These are phyloP conservation scores for Solanum chiquidenum DNA, from an alignment of 257 asterid genomes.

Conservation along the genomic window DNA sequence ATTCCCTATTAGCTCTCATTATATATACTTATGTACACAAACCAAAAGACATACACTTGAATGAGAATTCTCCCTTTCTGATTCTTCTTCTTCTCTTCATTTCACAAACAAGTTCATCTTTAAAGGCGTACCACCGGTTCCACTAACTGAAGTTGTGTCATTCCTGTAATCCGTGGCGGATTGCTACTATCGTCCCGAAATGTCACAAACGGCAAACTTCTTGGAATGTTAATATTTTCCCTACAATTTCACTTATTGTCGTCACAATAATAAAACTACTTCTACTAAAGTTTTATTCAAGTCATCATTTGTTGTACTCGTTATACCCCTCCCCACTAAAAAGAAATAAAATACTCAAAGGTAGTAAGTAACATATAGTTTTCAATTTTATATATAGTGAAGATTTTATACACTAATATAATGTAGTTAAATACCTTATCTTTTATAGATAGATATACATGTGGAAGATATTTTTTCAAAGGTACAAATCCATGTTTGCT, in stretches of 20 bases:
- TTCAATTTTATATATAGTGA: too few relatives aligned
- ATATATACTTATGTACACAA: too few relatives aligned
- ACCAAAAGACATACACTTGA: too few relatives aligned
- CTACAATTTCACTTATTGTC: constrained; percentile 3
- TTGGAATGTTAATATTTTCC: constrained; percentile 41
- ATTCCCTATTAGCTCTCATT: too few relatives aligned
- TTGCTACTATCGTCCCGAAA: constrained; percentile 28
- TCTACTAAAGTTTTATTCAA: not conserved
- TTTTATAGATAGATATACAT: not conserved
- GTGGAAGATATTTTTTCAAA: not conserved
- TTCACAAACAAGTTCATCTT: not conserved
- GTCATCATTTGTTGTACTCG: not conserved
- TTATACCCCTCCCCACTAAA: not conserved
- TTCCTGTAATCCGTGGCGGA: constrained; percentile 39
- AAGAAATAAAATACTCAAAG: too few relatives aligned
- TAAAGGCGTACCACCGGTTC: constrained; percentile 24
- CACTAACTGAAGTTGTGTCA: constrained; percentile 32
- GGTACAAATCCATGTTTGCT: not conserved
- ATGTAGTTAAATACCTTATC: not conserved
- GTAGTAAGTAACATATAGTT: not conserved
- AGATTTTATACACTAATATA: too few relatives aligned
- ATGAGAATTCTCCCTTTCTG: too few relatives aligned
- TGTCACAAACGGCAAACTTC: constrained; percentile 31
- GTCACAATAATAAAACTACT: not conserved
- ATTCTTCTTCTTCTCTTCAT: too few relatives aligned